A percentile compares a stretch with the other conserved stretches of the same genome.
Conservation (phyloP, 495 filamentous ascomycete species). For the Lasiosphaeria miniovina region DNA sequence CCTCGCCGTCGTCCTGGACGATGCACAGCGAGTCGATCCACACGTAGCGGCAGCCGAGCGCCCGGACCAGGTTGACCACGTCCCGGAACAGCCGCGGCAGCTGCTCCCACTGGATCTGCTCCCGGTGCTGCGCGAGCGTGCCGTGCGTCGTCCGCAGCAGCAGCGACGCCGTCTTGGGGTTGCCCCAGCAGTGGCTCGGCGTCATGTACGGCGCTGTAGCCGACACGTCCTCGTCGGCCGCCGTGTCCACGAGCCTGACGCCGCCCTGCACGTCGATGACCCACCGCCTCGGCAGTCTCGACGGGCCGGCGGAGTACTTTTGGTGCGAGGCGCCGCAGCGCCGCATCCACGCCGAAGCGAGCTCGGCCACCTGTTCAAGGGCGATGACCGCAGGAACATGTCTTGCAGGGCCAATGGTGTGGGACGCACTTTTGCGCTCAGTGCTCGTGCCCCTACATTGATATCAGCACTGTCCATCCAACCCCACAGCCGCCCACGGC, state of each 20-base stretch:
- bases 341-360: conserved; percentile 12
- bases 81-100: conserved; percentile 16
- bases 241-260: conserved; percentile 18
- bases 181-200: conserved; percentile 25
- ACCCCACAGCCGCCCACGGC: no score
- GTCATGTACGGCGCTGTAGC: conserved; percentile 14
- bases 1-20: conserved; percentile 34
- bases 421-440: neutral
- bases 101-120: conserved; percentile 13
- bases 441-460: no score
- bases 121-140: conserved; percentile 10
- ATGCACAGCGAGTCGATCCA: conserved; percentile 33
- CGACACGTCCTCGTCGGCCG: conserved; percentile 1
- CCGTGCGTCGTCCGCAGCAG: conserved; percentile 11
- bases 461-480: no score
- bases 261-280: conserved; percentile 17
- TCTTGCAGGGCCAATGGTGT: conserved; percentile 7
- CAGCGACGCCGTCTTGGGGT: neutral
- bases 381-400: conserved; percentile 13
- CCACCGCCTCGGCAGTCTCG: conserved; percentile 6
- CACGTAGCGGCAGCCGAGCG: conserved; percentile 23
- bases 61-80: conserved; percentile 7
- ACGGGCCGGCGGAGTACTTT: neutral
- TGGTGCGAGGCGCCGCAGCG: conserved; percentile 7
- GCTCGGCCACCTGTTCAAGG: conserved; percentile 9